Conservation (phyloP, 2,329 filamentous ascomycete species). For the Aspergillus brunneoviolaceus region DNA sequence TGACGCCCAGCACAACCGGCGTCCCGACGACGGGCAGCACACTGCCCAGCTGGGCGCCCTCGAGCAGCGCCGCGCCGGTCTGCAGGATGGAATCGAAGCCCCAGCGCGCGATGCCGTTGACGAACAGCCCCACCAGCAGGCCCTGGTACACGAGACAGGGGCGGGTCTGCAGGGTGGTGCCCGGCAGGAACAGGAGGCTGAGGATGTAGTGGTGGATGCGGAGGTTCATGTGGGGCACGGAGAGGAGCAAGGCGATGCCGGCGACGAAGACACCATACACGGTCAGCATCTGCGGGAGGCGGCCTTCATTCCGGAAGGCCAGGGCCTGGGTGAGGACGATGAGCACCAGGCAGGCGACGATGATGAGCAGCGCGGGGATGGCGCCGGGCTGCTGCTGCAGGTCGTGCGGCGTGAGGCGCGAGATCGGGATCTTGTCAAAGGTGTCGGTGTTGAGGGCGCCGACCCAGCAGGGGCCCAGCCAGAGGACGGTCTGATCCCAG, state of each 20-base stretch:
- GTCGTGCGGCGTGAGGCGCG: constrained; percentile 62
- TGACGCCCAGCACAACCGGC: constrained; percentile 19
- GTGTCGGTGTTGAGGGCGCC: constrained; percentile 63
- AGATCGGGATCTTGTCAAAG: constrained; percentile 62
- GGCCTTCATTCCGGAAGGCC: constrained; percentile 57
- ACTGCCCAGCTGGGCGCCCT: constrained; percentile 36
- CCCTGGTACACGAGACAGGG: constrained; percentile 61
- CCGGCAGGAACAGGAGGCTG: constrained; percentile 57
- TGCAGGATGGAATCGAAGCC: constrained; percentile 61
- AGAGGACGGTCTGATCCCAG: constrained; percentile 60
- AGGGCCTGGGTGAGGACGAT: constrained; percentile 58
- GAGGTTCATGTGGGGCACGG: constrained; percentile 57
- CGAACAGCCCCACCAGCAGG: constrained; percentile 60
- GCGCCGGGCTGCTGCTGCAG: constrained; percentile 61
- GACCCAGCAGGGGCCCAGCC: constrained; percentile 61
- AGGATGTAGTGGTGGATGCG: constrained; percentile 67
- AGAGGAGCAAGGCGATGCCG: constrained; percentile 49
- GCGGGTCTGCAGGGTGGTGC: constrained; percentile 59
- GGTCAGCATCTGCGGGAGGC: constrained; percentile 48
- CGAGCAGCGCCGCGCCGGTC: constrained; percentile 52
- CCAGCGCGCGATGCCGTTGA: constrained; percentile 65
- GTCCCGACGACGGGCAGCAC: constrained; percentile 31
- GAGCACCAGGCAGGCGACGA: constrained; percentile 51
- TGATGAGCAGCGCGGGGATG: constrained; percentile 55
- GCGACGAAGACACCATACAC: constrained; percentile 48